These are phyloP conservation scores for Aspergillus ruber DNA, from an alignment of 2,329 filamentous ascomycete genomes.

Conservation along the genomic window DNA sequence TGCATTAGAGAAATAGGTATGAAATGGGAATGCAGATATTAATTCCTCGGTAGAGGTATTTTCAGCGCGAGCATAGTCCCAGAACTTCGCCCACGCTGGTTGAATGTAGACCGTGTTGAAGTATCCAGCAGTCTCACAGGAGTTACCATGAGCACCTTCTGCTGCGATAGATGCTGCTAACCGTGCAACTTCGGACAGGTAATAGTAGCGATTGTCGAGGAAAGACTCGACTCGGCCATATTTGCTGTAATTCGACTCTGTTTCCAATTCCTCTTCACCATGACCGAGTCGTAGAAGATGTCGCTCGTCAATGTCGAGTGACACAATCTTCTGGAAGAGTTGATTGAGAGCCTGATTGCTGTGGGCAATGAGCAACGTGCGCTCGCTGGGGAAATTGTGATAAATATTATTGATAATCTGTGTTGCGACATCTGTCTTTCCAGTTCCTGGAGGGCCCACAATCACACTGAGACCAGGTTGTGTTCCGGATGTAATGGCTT, in stretches of 20 bases:
- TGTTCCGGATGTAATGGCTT: slow-evolving; percentile 87
- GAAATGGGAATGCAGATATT: slow-evolving; percentile 74
- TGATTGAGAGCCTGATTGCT: slow-evolving; percentile 98
- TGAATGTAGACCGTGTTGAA: slow-evolving; percentile 89
- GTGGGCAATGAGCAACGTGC: slow-evolving; percentile 86
- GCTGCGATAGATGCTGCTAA: slow-evolving; percentile 79
- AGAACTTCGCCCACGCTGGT: slow-evolving; percentile 83
- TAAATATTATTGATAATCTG: slow-evolving; percentile 99
- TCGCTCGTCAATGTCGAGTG: slow-evolving; percentile 88
- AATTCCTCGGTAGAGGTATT: slow-evolving; percentile 57
- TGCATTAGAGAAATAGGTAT: slow-evolving; percentile 76
- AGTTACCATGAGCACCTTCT: slow-evolving; percentile 89
- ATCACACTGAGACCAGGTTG: slow-evolving; percentile 92
- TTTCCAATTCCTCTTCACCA: slow-evolving; percentile 88
- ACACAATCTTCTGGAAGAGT: slow-evolving; percentile 95
- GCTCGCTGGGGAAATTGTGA: slow-evolving; percentile 90
- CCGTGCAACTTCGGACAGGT: slow-evolving; percentile 76
- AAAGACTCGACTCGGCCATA: slow-evolving; percentile 92
- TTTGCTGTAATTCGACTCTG: slow-evolving; percentile 84
- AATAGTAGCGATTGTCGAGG: slow-evolving; percentile 73
- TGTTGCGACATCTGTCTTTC: slow-evolving; percentile 97
- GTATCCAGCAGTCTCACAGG: slow-evolving; percentile 93
- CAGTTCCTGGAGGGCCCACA: slow-evolving; percentile 90
- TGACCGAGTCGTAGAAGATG: slow-evolving; percentile 89
- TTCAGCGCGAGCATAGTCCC: slow-evolving; percentile 54